Base-by-base conservation (phyloP, 2,329 filamentous ascomycete genomes). In the Arthrinium puccinioides region DNA sequence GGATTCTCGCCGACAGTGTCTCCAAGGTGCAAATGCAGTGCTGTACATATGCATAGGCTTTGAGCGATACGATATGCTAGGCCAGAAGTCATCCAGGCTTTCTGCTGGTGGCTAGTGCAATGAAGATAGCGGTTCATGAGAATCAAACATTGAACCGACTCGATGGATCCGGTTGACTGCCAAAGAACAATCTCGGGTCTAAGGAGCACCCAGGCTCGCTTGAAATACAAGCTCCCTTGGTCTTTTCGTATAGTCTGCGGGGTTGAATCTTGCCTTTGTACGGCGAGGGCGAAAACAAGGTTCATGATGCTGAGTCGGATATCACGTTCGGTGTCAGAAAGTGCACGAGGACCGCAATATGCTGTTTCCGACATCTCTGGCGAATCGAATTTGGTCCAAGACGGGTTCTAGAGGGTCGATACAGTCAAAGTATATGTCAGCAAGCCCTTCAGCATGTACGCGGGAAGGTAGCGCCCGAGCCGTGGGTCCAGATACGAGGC, bases 31-130 rank as follows among this genome's bases (percentile, higher is more conserved):
- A 4, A 14, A 50, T 32, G 26, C 42, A 48, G 18, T 46, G 36
- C 15, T 42, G 42, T 4, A 49, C 33, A 38, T 43, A 49, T 49
- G 47, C 31, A 33, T 24, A 33, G 13, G n/a, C 19, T 14, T 16
- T 33, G 29, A n/a, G 29, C 29, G 29, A 32, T 32, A 16, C 19
- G 8, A 10, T n/a, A 16, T 6, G 29, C 19, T n/a, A 32, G 19
- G 11, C 19, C 29, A 18, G 15, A 18, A 6, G 29, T 32, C 29
- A 32, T 21, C 29, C 29, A 32, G 6, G 29, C 9, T 16, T 33
- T 23, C 31, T 33, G 21, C n/a, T 24, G 31, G 16, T 23, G 19
- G 8, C n/a, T 21, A 9, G 31, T 33, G 31, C 31, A 21, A 21
- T 33, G 19, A 13, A 33, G 18, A 16, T 33, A 33, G 5, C 31